Evolutionary conservation across 306 rosid genomes (phyloP).

Genomic region (Cucumis melo): DNA sequence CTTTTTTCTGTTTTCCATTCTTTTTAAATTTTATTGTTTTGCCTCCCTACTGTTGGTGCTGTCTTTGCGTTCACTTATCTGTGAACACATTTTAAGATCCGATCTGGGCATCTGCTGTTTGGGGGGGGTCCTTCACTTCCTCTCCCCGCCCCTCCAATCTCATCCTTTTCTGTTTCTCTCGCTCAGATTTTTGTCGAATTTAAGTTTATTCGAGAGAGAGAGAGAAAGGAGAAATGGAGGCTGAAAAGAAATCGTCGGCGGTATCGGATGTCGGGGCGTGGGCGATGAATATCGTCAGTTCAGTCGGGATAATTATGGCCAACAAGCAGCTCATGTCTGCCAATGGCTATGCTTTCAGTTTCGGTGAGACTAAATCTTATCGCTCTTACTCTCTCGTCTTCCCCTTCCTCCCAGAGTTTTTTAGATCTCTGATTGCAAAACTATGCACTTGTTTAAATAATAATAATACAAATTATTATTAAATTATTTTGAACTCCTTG

Average conservation of each 20-base stretch:
- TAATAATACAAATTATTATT: neutral
- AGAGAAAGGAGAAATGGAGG: conserved; percentile 27
- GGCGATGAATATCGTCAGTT: conserved; percentile 81
- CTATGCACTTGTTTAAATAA: neutral
- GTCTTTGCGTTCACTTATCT: neutral
- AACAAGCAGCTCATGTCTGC: conserved; percentile 84
- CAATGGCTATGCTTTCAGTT: conserved; percentile 59
- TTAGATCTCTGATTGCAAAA: neutral
- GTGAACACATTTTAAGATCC: conserved; percentile 1
- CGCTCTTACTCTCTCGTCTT: conserved; percentile 5
- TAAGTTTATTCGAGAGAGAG: neutral
- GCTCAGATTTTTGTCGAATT: neutral
- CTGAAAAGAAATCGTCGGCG: conserved; percentile 49
- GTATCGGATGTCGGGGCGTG: conserved; percentile 80
- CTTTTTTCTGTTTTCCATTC: neutral
- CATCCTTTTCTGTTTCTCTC: neutral
- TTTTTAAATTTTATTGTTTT: neutral
- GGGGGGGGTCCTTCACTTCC: neutral
- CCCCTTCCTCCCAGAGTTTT: neutral
- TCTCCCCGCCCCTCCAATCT: neutral
- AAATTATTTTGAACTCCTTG: neutral
- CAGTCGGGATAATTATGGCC: conserved; percentile 86
- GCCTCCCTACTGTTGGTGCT: neutral
- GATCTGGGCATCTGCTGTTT: conserved; percentile 8
- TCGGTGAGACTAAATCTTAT: conserved; percentile 30